Percentiles rank a stretch among this genome's conserved stretches.
phyloP scores from a whole-genome alignment of 2,329 filamentous ascomycete species.

The Remersonia thermophila region DNA sequence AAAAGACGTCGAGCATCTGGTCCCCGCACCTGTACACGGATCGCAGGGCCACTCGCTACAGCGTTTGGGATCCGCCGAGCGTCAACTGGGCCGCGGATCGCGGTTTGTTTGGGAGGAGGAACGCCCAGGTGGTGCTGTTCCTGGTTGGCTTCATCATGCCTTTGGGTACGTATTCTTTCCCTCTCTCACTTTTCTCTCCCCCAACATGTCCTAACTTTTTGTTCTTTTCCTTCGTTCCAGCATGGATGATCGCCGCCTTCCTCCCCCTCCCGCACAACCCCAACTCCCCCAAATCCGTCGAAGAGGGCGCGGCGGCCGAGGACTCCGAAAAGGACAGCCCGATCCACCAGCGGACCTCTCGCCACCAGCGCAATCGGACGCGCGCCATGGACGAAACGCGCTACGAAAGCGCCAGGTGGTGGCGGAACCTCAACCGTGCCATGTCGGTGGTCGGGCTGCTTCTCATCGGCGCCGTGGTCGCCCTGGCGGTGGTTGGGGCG shows the following conservation, averaged over 20 bases:
- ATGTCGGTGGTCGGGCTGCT: constrained; percentile 46
- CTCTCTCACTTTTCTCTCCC: constrained; percentile 20
- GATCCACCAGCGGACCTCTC: constrained; percentile 27
- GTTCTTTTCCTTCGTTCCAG: too few species aligned
- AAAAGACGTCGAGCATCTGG: constrained; percentile 51
- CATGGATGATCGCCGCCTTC: constrained; percentile 70
- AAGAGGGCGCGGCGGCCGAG: neutral
- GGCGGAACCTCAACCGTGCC: constrained; percentile 45
- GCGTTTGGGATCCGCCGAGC: constrained; percentile 63
- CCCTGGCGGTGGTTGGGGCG: constrained; percentile 40
- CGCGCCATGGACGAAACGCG: constrained; percentile 30
- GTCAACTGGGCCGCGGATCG: constrained; percentile 51
- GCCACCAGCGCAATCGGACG: constrained; percentile 21
- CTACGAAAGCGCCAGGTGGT: constrained; percentile 44
- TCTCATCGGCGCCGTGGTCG: constrained; percentile 39
- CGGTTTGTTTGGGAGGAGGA: constrained; percentile 51
- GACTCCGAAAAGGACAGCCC: constrained; percentile 4
- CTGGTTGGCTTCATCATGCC: constrained; percentile 67
- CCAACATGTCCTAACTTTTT: neutral
- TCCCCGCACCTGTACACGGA: constrained; percentile 61
- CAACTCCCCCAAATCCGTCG: constrained; percentile 18
- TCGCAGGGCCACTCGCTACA: constrained; percentile 43
- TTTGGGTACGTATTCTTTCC: too few species aligned
- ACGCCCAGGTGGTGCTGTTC: constrained; percentile 64
- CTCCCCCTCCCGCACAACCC: constrained; percentile 56